phyloP scores from a whole-genome alignment of 176 grass and related monocot genomes.

The Lolium perenne region DNA sequence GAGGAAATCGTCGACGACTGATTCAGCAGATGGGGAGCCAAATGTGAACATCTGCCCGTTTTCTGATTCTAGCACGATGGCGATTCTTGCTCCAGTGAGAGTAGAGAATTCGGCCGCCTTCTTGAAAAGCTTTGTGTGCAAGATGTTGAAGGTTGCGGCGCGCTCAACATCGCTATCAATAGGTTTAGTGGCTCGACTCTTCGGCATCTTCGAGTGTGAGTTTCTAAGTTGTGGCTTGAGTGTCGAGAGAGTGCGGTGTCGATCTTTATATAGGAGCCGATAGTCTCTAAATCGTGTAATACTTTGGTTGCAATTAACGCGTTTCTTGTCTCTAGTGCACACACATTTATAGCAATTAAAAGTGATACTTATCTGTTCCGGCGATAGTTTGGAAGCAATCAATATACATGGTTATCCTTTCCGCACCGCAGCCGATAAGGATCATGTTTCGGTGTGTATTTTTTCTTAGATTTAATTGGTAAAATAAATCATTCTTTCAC shows the following conservation, averaged over 20 bases:
- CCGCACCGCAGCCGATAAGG: neutral
- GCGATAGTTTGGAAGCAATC: neutral
- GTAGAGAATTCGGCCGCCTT: neutral
- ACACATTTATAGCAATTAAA: too few relatives aligned
- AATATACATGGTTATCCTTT: neutral
- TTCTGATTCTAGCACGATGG: neutral
- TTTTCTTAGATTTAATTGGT: neutral
- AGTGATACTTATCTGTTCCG: neutral
- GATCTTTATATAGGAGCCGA: neutral
- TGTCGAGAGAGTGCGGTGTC: neutral
- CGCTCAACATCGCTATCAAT: neutral
- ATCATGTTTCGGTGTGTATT: neutral
- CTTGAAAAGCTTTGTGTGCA: neutral
- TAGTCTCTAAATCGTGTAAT: too few relatives aligned
- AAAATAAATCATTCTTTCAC: neutral
- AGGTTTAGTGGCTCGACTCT: neutral
- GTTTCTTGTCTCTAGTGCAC: too few relatives aligned
- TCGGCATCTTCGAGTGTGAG: neutral
- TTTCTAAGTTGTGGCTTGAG: neutral
- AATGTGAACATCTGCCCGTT: neutral
- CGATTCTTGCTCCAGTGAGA: neutral
- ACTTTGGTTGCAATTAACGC: too few relatives aligned
- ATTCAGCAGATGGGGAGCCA: slow-evolving; percentile 56
- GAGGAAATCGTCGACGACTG: neutral
- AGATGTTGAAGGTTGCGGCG: neutral